Conservation (phyloP, 164 flowering plant genomes). For the Warburgia ugandensis region DNA sequence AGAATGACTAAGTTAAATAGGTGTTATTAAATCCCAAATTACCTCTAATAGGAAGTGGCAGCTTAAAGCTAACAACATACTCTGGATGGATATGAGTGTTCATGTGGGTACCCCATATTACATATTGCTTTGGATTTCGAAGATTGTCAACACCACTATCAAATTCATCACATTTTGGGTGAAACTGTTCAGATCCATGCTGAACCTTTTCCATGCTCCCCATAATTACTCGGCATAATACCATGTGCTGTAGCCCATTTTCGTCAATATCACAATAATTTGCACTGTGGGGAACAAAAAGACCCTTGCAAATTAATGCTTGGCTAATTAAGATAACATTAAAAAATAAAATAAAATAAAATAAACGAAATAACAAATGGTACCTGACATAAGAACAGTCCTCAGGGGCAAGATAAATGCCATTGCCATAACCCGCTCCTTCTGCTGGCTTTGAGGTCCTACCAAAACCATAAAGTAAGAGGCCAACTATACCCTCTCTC, state of each 20-base stretch:
- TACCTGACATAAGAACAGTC: slow-evolving; percentile 17
- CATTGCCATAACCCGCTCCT: slow-evolving; percentile 13
- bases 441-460: not conserved
- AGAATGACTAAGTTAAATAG: not conserved
- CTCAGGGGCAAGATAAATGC: slow-evolving; percentile 15
- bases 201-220: slow-evolving; percentile 42
- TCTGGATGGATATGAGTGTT: slow-evolving; percentile 51
- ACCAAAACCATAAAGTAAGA: slow-evolving; percentile 19
- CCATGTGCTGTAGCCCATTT: slow-evolving; percentile 32
- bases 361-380: no score
- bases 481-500: slow-evolving; percentile 7
- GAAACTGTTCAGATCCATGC: slow-evolving; percentile 33
- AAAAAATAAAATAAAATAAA: no score
- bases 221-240: slow-evolving; percentile 52
- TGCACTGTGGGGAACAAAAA: slow-evolving; percentile 20
- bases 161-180: slow-evolving; percentile 37
- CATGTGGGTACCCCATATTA: slow-evolving; percentile 46
- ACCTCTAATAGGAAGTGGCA: slow-evolving; percentile 30
- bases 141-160: slow-evolving; percentile 51
- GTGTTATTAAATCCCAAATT: not conserved
- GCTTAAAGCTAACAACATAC: slow-evolving; percentile 37
- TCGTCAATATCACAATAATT: slow-evolving; percentile 22
- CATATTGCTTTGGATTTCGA: slow-evolving; percentile 32
- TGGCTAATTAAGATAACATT: not conserved
- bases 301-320: not conserved